Evolutionary conservation across 2,329 filamentous ascomycete species (phyloP).

Genomic region (Cordyceps farinosa): DNA sequence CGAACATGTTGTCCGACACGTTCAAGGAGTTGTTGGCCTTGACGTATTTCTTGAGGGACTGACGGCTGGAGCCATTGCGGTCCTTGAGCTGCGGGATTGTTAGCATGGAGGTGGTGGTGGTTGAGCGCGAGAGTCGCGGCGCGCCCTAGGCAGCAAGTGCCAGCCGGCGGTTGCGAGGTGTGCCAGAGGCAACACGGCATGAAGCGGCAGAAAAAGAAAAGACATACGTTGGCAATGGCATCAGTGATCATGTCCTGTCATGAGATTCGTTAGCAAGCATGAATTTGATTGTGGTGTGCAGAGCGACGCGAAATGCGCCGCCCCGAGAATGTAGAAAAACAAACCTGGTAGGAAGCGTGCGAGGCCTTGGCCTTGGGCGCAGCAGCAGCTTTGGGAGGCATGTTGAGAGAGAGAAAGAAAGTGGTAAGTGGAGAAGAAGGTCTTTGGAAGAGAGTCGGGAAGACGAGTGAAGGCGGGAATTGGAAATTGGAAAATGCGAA

Average conservation of each 20-base stretch:
- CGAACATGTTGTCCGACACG: slow-evolving; percentile 55
- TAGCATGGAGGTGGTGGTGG: slow-evolving; percentile 34
- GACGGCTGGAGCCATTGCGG: slow-evolving; percentile 59
- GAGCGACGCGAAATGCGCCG: slow-evolving; percentile 7
- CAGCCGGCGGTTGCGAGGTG: neutral
- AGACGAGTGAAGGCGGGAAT: slow-evolving; percentile 25
- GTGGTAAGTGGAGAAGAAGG: slow-evolving; percentile 20
- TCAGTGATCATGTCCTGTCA: slow-evolving; percentile 60
- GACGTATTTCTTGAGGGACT: slow-evolving; percentile 60
- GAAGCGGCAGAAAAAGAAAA: slow-evolving; percentile 10
- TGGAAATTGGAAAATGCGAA: slow-evolving; percentile 18
- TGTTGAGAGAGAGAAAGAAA: slow-evolving; percentile 32
- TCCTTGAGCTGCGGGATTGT: slow-evolving; percentile 52
- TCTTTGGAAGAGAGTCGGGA: neutral
- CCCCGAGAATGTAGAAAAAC: slow-evolving; percentile 25
- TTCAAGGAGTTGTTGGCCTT: slow-evolving; percentile 51
- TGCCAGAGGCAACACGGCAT: too few species aligned
- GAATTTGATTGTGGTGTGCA: slow-evolving; percentile 20
- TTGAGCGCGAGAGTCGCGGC: slow-evolving; percentile 10
- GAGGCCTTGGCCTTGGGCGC: slow-evolving; percentile 46
- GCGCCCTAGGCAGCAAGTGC: slow-evolving; percentile 16
- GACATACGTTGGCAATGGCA: slow-evolving; percentile 57
- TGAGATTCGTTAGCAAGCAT: slow-evolving; percentile 31
- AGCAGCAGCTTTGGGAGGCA: slow-evolving; percentile 52
- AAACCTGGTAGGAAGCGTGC: slow-evolving; percentile 58